Evolutionary conservation across 2,329 filamentous ascomycete species (phyloP), one percentile per base, ranked within the genome.

Genomic region (Nemania sp.): DNA sequence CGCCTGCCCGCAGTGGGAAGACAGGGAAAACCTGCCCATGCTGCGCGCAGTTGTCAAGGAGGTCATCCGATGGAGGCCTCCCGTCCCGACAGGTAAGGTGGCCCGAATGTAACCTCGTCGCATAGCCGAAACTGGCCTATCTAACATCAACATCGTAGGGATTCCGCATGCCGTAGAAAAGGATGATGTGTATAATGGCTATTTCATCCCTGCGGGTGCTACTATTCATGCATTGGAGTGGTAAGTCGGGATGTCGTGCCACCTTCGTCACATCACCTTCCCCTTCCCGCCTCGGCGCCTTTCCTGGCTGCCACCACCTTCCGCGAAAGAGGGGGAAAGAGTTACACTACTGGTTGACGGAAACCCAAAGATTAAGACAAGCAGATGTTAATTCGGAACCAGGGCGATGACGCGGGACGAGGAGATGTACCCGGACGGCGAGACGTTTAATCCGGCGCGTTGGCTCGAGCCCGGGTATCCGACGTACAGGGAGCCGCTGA

Each of bases 161-260:
- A 82, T 85, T 5, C 80, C 81, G 0, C 82, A 85, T 63, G 78
- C 80, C 1, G 71, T 78, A 5, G 80, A 81, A 54, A 75, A 78
- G 54, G 81, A 83, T 54, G 81, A 84, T 62, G 75, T 81, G 20
- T 84, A 83, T 63, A 73, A 80, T 2, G 82, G 81, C 1, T 83
- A 80, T 66, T 79, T 80, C 68, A 81, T 84, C 49, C 79, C 80
- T 0, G 79, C 78, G 32, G 82, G 82, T 5, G 78, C 81, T 1
- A 80, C 80, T 0, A 78, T 84, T 18, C 78, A 84, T 54, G 79
- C 83, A 1, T 69, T 83, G 18, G 80, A 83, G 72, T 84, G 79
- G 81, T 81, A 68, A 66, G 75, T 43, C 37, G 5, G 13, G 10
- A n/a, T 29, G 25, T 29, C 25, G 25, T 4, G 7, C 25, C 25